Evolutionary conservation across 1,284 basidiomycete genomes (phyloP).

Genomic region (Ceratobasidium sp.): DNA sequence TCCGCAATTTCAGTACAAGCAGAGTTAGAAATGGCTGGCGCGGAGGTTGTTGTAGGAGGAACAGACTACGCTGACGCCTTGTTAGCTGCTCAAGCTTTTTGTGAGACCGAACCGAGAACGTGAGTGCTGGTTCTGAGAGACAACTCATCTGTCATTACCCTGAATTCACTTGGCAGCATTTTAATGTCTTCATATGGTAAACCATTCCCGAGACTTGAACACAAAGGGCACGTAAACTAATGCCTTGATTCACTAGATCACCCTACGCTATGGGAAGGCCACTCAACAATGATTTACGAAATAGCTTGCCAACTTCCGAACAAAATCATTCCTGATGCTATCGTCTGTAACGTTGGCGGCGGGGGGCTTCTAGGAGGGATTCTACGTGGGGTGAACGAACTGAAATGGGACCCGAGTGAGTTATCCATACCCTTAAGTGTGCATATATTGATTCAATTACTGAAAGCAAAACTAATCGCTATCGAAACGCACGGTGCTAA

Average conservation of each 20-base stretch:
- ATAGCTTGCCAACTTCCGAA: constrained; percentile 60
- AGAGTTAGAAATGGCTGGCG: constrained; percentile 58
- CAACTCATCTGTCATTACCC: not conserved
- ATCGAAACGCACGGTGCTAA: constrained; percentile 70
- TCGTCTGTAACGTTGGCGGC: constrained; percentile 77
- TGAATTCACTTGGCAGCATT: not conserved
- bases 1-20: constrained; percentile 2
- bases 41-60: constrained; percentile 63
- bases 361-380: constrained; percentile 72
- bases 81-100: constrained; percentile 56
- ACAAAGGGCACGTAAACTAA: not conserved
- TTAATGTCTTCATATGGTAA: constrained; percentile 19
- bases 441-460: constrained; percentile 53
- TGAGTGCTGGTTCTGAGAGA: not conserved
- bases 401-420: constrained; percentile 58
- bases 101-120: constrained; percentile 53
- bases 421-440: constrained; percentile 50
- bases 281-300: constrained; percentile 70
- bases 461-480: constrained; percentile 57
- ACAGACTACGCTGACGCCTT: constrained; percentile 63
- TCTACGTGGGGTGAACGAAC: constrained; percentile 64
- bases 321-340: constrained; percentile 62
- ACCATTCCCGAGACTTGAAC: no score
- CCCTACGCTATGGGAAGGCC: constrained; percentile 70
- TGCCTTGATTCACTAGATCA: constrained; percentile 67